Base-by-base conservation (phyloP, 805 yeast genomes). In the Saccharomyces kudriavzevii region DNA sequence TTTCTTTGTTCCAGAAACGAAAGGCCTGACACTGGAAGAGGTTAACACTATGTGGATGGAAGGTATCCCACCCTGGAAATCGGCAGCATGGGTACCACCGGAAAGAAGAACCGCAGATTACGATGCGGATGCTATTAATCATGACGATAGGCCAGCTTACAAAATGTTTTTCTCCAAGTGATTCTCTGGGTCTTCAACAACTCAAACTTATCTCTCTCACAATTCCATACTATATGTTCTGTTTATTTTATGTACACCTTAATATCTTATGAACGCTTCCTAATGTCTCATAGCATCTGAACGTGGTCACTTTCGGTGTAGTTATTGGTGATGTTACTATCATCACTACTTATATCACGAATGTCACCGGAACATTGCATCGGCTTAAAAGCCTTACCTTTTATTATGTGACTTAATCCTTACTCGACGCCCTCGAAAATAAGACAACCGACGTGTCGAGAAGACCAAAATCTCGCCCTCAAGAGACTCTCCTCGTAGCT, bases 21-120 rank as follows among this genome's bases (percentile, higher is more conserved):
- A 80, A 73, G 92, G 91, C 57, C 77, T 86, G 65, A 77, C 85
- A 50, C 78, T 87, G 68, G 92, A 87, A 71, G 88, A 86, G 70
- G 86, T 67, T 57, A 89, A 87, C 68, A 83, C 78, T 61, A 70
- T 82, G 72, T 76, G 74, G 68, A 63, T 76, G 47, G 66, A 70
- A 45, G 69, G 67, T 56, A 66, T 66, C 48, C 60, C 61, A 51
- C 71, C 76, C 29, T 73, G 76, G 75, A 58, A 63, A 48, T 80
- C 83, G n/a, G 55, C 73, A 26, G 61, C 59, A 54, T 82, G 77
- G 78, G 74, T 70, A 52, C 83, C 84, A 58, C 74, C 80, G 47
- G 51, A 69, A 53, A 52, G 62, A 63, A 60, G 64, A 59, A 59
- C 54, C 45, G 56, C 53, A 10, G 53, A 49, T 45, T 60, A 56